A percentile compares a stretch with the other conserved stretches of the same genome.
Conservation (phyloP, 495 filamentous ascomycete species). For the Pyronema omphalodes region DNA sequence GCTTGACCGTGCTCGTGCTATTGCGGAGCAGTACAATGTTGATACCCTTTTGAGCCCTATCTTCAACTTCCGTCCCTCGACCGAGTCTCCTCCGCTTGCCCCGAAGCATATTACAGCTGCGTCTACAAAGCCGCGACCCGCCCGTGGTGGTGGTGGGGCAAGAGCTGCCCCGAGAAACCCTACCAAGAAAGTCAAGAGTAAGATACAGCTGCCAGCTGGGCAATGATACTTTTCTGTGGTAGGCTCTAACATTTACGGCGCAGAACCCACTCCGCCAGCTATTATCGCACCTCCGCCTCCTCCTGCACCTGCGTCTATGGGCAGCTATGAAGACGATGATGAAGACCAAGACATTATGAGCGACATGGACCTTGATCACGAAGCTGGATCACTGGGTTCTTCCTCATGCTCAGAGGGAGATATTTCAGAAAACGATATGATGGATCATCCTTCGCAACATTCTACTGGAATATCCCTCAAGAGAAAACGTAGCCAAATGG, state of each 20-base stretch:
- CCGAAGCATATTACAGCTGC: conserved; percentile 69
- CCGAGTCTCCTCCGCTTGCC: conserved; percentile 75
- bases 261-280: conserved; percentile 18
- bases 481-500: conserved; percentile 32
- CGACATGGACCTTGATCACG: conserved; percentile 24
- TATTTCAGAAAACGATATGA: conserved; percentile 28
- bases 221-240: conserved; percentile 31
- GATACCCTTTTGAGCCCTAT: conserved; percentile 65
- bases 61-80: conserved; percentile 73
- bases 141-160: conserved; percentile 31
- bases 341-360: conserved; percentile 28
- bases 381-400: conserved; percentile 18
- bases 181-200: conserved; percentile 7
- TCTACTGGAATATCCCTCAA: conserved; percentile 35
- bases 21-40: conserved; percentile 72
- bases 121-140: conserved; percentile 48
- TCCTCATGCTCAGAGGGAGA: conserved; percentile 26
- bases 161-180: conserved; percentile 6
- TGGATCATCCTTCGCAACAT: conserved; percentile 29
- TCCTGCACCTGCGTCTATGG: conserved; percentile 17
- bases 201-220: conserved; percentile 9
- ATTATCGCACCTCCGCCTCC: conserved; percentile 16
- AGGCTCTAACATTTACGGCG: conserved; percentile 18
- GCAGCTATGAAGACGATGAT: conserved; percentile 21
- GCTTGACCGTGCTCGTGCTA: conserved; percentile 54